Percentiles rank a stretch among this genome's conserved stretches.
Conservation (phyloP, 129 eudicot species). For the Rutidosis leptorrhynchoides region DNA sequence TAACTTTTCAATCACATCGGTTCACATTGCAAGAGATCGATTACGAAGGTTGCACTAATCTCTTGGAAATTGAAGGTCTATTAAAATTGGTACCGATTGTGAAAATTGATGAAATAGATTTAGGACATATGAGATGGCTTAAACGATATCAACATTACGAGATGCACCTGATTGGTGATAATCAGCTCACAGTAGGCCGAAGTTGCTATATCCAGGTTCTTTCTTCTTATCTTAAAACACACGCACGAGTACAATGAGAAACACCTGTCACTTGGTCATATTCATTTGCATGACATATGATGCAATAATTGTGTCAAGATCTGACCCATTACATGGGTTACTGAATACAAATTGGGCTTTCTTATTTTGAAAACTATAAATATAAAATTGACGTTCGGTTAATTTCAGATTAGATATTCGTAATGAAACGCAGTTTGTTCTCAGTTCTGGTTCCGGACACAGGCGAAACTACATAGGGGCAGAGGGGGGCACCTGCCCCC, state of each 20-base stretch:
- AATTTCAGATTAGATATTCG: no score
- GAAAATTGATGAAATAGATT: conserved; percentile 18
- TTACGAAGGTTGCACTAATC: conserved; percentile 20
- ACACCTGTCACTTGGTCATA: no score
- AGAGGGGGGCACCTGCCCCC: no score
- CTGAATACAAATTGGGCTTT: no score
- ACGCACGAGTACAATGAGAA: not conserved
- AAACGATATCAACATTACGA: not conserved
- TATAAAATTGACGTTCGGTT: no score
- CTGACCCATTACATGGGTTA: no score
- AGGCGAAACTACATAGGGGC: no score
- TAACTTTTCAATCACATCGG: conserved; percentile 5
- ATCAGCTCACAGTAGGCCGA: conserved; percentile 20
- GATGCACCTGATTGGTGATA: conserved; percentile 23
- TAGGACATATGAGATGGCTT: conserved; percentile 27
- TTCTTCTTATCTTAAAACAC: not conserved
- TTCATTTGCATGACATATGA: no score
- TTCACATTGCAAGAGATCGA: conserved; percentile 27
- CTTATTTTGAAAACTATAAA: no score
- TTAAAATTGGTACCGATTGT: conserved; percentile 5
- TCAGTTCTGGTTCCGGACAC: no score
- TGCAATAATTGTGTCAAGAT: no score
- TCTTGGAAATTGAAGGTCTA: conserved; percentile 24
- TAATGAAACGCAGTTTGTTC: no score
- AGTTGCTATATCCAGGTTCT: conserved; percentile 14